Conservation (phyloP, 2,329 filamentous ascomycete genomes). For the Exophiala xenobiotica region DNA sequence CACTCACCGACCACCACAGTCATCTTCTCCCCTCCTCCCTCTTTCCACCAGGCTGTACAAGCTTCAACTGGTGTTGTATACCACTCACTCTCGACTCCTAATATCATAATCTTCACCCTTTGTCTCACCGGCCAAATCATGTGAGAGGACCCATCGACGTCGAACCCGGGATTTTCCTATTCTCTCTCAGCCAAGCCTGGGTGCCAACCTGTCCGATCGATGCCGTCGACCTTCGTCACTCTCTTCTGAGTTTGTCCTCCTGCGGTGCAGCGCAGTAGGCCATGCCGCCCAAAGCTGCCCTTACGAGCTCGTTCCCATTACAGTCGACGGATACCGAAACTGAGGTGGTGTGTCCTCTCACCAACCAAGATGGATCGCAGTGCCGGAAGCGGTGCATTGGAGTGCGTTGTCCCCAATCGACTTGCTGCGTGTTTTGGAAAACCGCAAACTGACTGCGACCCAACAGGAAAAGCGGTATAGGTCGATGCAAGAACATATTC, state of each 20-base stretch:
- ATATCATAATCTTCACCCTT: background rate
- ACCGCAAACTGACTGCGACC: conserved; percentile 34
- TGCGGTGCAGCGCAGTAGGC: conserved; percentile 38
- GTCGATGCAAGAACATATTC: conserved; percentile 99
- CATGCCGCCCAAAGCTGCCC: conserved; percentile 86
- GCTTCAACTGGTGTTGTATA: conserved; percentile 4
- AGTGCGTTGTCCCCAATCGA: conserved; percentile 51
- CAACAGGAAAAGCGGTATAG: conserved; percentile 87
- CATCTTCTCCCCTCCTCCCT: conserved; percentile 6
- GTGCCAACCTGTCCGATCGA: conserved; percentile 26
- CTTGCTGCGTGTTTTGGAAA: conserved; percentile 24
- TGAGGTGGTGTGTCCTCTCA: conserved; percentile 93
- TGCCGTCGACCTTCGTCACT: conserved; percentile 26
- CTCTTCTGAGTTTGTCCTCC: conserved; percentile 21
- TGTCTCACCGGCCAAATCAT: conserved; percentile 18
- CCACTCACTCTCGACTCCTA: conserved; percentile 8
- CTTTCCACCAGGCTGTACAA: background rate
- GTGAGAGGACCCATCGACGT: conserved; percentile 23
- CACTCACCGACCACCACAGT: conserved; percentile 1
- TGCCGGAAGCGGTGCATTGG: conserved; percentile 97
- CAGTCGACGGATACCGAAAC: conserved; percentile 79
- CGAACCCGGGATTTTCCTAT: conserved; percentile 23
- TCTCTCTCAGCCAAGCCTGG: conserved; percentile 26
- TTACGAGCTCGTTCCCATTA: conserved; percentile 91
- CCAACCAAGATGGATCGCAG: conserved; percentile 92